Conservation (phyloP, 2,329 filamentous ascomycete genomes). For the Verruconis gallopava region DNA sequence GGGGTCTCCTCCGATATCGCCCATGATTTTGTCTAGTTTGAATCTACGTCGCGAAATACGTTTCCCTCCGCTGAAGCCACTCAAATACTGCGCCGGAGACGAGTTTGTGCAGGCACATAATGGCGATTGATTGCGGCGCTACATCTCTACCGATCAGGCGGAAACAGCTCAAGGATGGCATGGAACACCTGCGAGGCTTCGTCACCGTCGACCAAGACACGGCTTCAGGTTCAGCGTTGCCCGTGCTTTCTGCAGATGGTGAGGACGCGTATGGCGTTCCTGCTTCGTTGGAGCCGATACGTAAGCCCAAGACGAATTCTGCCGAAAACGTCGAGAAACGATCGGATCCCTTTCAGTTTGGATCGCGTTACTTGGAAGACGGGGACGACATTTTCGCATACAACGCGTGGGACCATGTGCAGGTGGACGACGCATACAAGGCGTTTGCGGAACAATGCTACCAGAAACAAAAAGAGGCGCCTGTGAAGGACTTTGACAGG, state of each 20-base stretch:
- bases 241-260: conserved; percentile 13
- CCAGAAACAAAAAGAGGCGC: conserved; percentile 67
- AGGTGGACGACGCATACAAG: conserved; percentile 78
- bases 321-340: conserved; percentile 69
- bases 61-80: no score
- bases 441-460: conserved; percentile 78
- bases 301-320: conserved; percentile 21
- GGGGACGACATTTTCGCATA: conserved; percentile 89
- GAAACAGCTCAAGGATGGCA: conserved; percentile 37
- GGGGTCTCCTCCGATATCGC: no score
- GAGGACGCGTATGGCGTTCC: conserved; percentile 39
- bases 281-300: conserved; percentile 30
- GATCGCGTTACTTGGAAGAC: conserved; percentile 70
- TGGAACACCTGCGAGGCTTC: conserved; percentile 39
- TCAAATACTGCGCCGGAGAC: no score
- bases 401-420: conserved; percentile 98
- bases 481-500: conserved; percentile 89
- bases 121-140: no score
- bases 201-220: conserved; percentile 25
- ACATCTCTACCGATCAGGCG: no score
- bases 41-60: no score
- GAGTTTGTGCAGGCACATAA: no score
- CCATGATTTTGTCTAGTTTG: no score
- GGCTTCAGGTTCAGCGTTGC: conserved; percentile 10
- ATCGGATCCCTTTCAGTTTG: conserved; percentile 89